A percentile compares a stretch with the other conserved stretches of the same genome.
Evolutionary conservation across 257 asterid genomes (phyloP).

Genomic region (Solanum infundibuliforme): DNA sequence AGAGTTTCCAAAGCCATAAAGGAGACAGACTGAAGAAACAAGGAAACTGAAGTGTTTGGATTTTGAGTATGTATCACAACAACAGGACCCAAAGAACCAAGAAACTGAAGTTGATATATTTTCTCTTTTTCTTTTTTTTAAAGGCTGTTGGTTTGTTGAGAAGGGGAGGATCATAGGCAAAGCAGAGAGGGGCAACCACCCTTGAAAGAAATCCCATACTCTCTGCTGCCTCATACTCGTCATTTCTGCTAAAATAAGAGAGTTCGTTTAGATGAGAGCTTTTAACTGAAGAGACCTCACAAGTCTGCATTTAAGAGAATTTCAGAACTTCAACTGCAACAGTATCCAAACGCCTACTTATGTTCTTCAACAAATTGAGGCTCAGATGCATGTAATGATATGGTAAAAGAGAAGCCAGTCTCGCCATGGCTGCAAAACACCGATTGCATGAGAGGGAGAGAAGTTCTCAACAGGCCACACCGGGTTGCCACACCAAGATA

Average conservation of each 20-base stretch:
- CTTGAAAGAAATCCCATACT: constrained; percentile 16
- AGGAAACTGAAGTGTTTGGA: background rate
- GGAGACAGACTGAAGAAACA: background rate
- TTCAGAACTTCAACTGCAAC: background rate
- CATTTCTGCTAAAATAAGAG: background rate
- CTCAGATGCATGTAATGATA: constrained; percentile 4
- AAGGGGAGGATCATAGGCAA: constrained; percentile 2
- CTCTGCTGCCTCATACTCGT: background rate
- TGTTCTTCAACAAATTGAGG: background rate
- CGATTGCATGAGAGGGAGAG: constrained; percentile 1
- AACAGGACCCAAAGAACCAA: background rate
- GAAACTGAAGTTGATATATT: background rate
- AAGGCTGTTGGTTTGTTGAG: background rate
- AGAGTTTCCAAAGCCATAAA: background rate
- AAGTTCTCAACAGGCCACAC: background rate
- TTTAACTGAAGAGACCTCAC: background rate
- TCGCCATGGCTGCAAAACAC: constrained; percentile 25
- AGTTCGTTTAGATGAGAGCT: background rate
- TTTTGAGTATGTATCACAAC: background rate
- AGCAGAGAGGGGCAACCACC: constrained; percentile 48
- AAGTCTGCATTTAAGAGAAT: background rate
- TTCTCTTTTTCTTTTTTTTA: background rate
- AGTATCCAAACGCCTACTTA: background rate
- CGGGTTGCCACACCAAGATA: constrained; percentile 38
- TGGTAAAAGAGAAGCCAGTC: background rate